Evolutionary conservation across 768 basidiomycete genomes (phyloP), one percentile per base, ranked within the genome.

Genomic region (Collybiopsis luxurians): DNA sequence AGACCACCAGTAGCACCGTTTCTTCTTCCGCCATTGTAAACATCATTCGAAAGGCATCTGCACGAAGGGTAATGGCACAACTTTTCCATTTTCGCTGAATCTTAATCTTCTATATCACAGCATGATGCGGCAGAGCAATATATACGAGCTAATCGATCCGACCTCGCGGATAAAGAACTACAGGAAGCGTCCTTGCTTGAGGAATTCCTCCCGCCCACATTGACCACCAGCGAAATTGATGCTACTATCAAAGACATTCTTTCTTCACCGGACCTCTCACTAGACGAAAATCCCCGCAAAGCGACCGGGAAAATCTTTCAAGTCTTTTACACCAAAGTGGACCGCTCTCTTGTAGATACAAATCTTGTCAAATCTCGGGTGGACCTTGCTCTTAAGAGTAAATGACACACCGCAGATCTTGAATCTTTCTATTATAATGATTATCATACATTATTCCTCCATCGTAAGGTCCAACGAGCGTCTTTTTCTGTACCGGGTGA

Each of bases 101-200:
- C 6, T 51, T 48, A 43, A 50, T 42, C 31, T 55, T 44, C 42
- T 13, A 31, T 39, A 12, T 1, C 34, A 38, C 36, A 91, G 89
- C 73, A 66, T 4, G 87, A 89, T 51, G 80, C 87, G 42, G 83
- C 82, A 19, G 62, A 70, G 9, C 80, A 83, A 61, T 91, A 82
- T 62, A 60, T 62, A 12, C 71, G 78, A 64, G 86, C 83, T 23
- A 74, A 78, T n/a, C 79, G 89, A 43, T 69, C 70, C 1, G 89
- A 90, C 54, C 79, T 90, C 38, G 87, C 86, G 23, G 76, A 78
- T 43, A 85, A 82, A 61, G 87, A 89, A 70, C 64, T 68, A 4
- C 68, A 66, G 27, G 87, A 90, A 72, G 83, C 73, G n/a, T 70
- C 73, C 42, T 64, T 87, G 28, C 69, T 90, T 40, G 69, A 79